These are phyloP conservation scores for Durusdinium trenchii DNA, from an alignment of 73 alveolate species.

Conservation along the genomic window DNA sequence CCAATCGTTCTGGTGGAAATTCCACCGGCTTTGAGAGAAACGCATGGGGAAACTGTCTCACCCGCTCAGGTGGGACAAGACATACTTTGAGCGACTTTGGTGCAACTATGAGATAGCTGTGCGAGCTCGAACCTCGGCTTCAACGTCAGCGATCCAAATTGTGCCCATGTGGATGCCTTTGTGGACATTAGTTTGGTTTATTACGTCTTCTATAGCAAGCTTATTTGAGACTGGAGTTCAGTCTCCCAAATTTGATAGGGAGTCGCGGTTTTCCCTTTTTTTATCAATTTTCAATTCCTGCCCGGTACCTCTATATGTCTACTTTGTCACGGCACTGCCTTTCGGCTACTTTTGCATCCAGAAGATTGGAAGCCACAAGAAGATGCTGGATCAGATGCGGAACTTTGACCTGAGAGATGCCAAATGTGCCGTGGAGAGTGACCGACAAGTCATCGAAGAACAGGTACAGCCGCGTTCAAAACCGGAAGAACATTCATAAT, in stretches of 20 bases:
- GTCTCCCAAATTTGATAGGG: background rate
- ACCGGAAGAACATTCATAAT: too few species aligned
- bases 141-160: background rate
- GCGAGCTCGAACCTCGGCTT: background rate
- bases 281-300: background rate
- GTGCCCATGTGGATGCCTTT: background rate
- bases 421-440: constrained; percentile 43
- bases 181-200: background rate
- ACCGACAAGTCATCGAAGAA: constrained; percentile 53
- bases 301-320: constrained; percentile 18
- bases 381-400: constrained; percentile 63
- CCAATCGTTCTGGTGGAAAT: background rate
- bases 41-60: background rate
- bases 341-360: constrained; percentile 27
- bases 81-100: background rate
- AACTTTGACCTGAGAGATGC: constrained; percentile 39
- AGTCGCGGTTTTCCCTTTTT: constrained; percentile 24
- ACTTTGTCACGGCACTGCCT: constrained; percentile 22
- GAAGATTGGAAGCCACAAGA: constrained; percentile 31
- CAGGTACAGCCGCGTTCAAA: background rate
- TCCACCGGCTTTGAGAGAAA: background rate
- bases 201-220: background rate
- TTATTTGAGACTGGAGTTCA: background rate
- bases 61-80: background rate
- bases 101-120: background rate